phyloP scores from a whole-genome alignment of 139 green algal species.

The Limnomonas spitsbergensis region DNA sequence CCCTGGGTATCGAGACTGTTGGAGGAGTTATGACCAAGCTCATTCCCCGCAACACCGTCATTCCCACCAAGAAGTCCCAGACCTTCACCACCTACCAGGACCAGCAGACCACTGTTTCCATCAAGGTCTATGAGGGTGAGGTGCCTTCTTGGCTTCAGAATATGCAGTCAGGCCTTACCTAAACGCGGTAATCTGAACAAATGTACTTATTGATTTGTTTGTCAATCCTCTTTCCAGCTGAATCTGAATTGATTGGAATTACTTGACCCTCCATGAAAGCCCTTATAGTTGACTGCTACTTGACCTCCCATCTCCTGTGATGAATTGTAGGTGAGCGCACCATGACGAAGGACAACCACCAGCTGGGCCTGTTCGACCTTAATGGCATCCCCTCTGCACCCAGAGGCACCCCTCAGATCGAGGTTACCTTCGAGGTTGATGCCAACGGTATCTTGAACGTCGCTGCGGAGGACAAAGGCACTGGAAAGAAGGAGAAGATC shows the following conservation, averaged over 20 bases:
- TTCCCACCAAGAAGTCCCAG: constrained; percentile 98
- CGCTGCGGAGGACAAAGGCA: constrained; percentile 79
- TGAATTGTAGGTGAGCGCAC: constrained; percentile 83
- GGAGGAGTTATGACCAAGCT: constrained; percentile 93
- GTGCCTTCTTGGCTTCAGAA: too few species aligned
- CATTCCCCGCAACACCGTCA: constrained; percentile 86
- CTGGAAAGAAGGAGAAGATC: constrained; percentile 79
- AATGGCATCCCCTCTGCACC: constrained; percentile 83
- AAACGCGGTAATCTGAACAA: too few species aligned
- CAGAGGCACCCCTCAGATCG: constrained; percentile 79
- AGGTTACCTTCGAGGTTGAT: constrained; percentile 82
- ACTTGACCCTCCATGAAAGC: too few species aligned
- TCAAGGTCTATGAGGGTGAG: constrained; percentile 61
- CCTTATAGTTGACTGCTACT: too few species aligned
- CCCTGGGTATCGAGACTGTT: constrained; percentile 89
- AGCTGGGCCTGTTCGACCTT: constrained; percentile 81
- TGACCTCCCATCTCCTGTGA: too few species aligned
- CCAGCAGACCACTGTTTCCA: constrained; percentile 88
- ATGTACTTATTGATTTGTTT: too few species aligned
- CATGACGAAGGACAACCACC: constrained; percentile 94
- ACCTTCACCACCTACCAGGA: constrained; percentile 99
- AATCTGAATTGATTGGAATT: too few species aligned
- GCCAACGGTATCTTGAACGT: constrained; percentile 93
- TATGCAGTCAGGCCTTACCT: too few species aligned
- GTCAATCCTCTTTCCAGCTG: too few species aligned